Conservation (phyloP, 805 yeast genomes). For the Kuraishia capsulata region DNA sequence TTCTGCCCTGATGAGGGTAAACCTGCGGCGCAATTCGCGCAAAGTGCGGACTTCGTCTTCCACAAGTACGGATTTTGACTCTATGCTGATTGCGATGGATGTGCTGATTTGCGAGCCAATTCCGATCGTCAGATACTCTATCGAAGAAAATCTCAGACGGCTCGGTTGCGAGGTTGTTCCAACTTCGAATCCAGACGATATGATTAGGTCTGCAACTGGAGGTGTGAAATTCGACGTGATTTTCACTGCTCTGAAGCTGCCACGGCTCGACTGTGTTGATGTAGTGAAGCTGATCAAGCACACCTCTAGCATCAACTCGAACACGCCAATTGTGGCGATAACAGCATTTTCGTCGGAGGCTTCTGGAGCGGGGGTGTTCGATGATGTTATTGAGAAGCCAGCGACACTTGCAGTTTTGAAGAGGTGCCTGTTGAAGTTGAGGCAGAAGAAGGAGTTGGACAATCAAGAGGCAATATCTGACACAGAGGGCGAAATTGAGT, state of each 20-base stretch:
- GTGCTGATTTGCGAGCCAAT: constrained; percentile 81
- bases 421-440: constrained; percentile 17
- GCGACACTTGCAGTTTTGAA: constrained; percentile 25
- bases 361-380: constrained; percentile 40
- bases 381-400: constrained; percentile 71
- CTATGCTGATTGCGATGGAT: constrained; percentile 32
- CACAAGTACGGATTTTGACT: constrained; percentile 9
- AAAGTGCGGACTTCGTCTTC: constrained; percentile 19
- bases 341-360: constrained; percentile 72
- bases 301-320: constrained; percentile 69
- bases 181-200: constrained; percentile 72
- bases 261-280: constrained; percentile 64
- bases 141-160: constrained; percentile 52
- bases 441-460: constrained; percentile 7
- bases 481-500: too few species aligned
- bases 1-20: constrained; percentile 42
- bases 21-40: constrained; percentile 43
- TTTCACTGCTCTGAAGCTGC: constrained; percentile 61
- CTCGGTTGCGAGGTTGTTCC: constrained; percentile 76
- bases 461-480: constrained; percentile 22
- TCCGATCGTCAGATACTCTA: constrained; percentile 67
- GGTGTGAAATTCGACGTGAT: constrained; percentile 79
- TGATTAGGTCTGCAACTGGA: constrained; percentile 73
- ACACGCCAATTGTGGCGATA: constrained; percentile 68
- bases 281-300: constrained; percentile 66